phyloP scores from a whole-genome alignment of 2,329 filamentous ascomycete genomes.

The Aspergillus ochraceoroseus region DNA sequence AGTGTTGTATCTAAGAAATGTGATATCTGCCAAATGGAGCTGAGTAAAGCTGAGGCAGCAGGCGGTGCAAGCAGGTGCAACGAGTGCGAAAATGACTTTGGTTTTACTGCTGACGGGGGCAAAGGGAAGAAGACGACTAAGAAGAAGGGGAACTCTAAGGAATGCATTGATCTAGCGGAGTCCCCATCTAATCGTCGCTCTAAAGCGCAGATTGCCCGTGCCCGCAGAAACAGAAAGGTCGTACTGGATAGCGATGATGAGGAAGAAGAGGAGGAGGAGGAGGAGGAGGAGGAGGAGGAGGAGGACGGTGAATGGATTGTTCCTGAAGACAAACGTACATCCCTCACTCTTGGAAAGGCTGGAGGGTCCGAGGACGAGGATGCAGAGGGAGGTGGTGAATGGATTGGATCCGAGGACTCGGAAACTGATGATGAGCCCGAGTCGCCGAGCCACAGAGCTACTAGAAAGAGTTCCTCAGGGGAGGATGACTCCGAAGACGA shows the following conservation, averaged over 20 bases:
- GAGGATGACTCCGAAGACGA: constrained; percentile 42
- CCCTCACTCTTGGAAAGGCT: constrained; percentile 64
- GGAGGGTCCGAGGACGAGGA: constrained; percentile 86
- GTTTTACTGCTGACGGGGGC: constrained; percentile 41
- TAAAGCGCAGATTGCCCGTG: constrained; percentile 24
- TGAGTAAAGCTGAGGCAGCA: constrained; percentile 55
- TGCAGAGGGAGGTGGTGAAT: constrained; percentile 79
- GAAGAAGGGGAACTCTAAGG: constrained; percentile 35
- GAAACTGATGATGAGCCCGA: constrained; percentile 42
- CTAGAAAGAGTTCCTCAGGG: constrained; percentile 24
- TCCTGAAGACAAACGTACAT: constrained; percentile 58
- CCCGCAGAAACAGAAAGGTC: constrained; percentile 41
- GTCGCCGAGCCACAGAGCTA: constrained; percentile 25
- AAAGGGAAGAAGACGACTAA: constrained; percentile 45
- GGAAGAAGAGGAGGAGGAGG: too few species aligned
- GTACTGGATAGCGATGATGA: constrained; percentile 55
- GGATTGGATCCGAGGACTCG: constrained; percentile 67
- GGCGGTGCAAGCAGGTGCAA: constrained; percentile 58
- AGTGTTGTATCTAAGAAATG: constrained; percentile 73
- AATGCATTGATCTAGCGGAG: constrained; percentile 32
- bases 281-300: constrained; percentile 57
- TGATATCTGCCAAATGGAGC: constrained; percentile 70
- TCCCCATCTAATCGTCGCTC: constrained; percentile 23
- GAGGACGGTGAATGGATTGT: constrained; percentile 76
- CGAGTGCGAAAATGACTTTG: constrained; percentile 70